A percentile compares a stretch with the other conserved stretches of the same genome.
Conservation (phyloP, 208 protist genomes). For the Porcisia deanei region DNA sequence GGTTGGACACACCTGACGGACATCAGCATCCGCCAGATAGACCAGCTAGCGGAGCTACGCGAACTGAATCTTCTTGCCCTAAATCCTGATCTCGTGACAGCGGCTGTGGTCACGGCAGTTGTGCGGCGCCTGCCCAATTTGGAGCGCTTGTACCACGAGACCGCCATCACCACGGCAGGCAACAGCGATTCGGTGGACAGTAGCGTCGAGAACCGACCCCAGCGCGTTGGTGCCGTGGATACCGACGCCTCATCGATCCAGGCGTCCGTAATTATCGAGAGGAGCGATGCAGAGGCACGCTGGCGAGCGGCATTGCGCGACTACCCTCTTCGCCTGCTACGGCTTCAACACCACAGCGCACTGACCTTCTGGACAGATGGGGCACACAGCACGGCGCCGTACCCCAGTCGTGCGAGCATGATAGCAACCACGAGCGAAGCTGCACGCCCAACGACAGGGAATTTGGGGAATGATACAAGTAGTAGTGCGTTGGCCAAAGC, state of each 20-base stretch:
- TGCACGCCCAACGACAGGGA: not conserved
- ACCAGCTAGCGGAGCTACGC: constrained; percentile 9
- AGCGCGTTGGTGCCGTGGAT: not conserved
- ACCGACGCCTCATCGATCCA: not conserved
- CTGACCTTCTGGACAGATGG: constrained; percentile 6
- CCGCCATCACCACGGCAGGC: not conserved
- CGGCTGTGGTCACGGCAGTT: constrained; percentile 4
- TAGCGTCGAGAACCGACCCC: not conserved
- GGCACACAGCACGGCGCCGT: not conserved
- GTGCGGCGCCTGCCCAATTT: constrained; percentile 5
- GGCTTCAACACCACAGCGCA: constrained; percentile 14
- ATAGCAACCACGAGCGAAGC: not conserved
- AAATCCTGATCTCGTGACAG: constrained; percentile 13
- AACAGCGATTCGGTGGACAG: not conserved
- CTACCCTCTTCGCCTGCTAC: constrained; percentile 11
- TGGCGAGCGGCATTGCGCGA: constrained; percentile 12
- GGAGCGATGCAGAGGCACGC: constrained; percentile 11
- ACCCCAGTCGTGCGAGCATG: not conserved
- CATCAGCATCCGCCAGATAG: constrained; percentile 9
- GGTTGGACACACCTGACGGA: constrained; percentile 13
- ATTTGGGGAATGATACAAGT: not conserved
- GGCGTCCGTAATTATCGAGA: constrained; percentile 1
- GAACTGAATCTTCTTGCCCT: constrained; percentile 10
- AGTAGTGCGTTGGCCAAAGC: not conserved
- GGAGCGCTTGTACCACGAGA: constrained; percentile 12